Conservation (phyloP, 2,329 filamentous ascomycete species). For the Penicillium sp. region DNA sequence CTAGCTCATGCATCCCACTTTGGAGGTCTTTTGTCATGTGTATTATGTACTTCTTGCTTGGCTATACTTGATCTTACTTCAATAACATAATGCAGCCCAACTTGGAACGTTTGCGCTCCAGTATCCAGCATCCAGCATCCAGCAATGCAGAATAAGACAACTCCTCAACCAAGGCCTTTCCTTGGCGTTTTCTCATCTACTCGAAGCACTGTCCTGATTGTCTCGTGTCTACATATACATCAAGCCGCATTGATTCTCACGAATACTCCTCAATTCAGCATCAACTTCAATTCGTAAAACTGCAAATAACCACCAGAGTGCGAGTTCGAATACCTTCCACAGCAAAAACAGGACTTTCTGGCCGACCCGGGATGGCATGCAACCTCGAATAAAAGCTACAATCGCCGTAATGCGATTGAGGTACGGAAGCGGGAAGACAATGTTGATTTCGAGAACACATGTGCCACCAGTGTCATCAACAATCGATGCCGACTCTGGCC, state of each 20-base stretch:
- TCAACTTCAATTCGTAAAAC: constrained; percentile 3
- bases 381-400: not conserved
- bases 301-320: not conserved
- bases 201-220: not conserved
- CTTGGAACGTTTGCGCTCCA: not conserved
- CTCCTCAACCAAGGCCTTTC: not conserved
- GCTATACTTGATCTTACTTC: not conserved
- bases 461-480: not conserved
- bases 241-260: not conserved
- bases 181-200: not conserved
- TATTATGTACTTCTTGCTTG: not conserved
- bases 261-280: not conserved
- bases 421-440: constrained; percentile 4
- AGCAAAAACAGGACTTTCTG: not conserved
- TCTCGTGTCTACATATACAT: not conserved
- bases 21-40: not conserved
- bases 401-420: not conserved
- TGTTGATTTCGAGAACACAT: constrained; percentile 10
- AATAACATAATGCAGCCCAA: not conserved
- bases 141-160: not conserved
- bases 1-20: not conserved
- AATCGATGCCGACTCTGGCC: not conserved
- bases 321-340: not conserved
- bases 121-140: not conserved
- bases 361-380: not conserved